Percentiles rank a stretch among this genome's conserved stretches.
These are phyloP conservation scores for Dichomitus squalens DNA, from an alignment of 1,284 basidiomycete species.

Conservation along the genomic window DNA sequence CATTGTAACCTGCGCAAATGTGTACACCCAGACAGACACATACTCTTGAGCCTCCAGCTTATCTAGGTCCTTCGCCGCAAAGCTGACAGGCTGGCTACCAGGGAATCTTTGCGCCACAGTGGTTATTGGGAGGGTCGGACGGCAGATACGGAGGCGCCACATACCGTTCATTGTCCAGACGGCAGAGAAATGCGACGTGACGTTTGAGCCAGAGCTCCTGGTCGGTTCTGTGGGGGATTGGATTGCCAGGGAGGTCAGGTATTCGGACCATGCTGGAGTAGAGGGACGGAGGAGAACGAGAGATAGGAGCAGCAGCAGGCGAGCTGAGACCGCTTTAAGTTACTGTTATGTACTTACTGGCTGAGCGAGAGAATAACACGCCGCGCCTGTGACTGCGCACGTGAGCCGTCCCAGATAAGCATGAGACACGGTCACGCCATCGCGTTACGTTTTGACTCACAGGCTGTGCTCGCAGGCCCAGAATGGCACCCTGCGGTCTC, in stretches of 20 bases:
- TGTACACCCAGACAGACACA: constrained; percentile 32
- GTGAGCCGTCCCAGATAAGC: background rate
- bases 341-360: background rate
- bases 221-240: constrained; percentile 55
- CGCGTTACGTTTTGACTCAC: constrained; percentile 1
- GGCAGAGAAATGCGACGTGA: constrained; percentile 68
- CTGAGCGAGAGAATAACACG: background rate
- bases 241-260: constrained; percentile 67
- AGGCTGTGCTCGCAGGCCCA: background rate
- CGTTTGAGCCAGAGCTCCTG: constrained; percentile 65
- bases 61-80: constrained; percentile 67
- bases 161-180: constrained; percentile 60
- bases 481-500: too few species aligned
- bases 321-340: background rate
- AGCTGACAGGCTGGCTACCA: constrained; percentile 93
- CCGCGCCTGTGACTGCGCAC: constrained; percentile 3
- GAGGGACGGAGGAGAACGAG: background rate
- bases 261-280: constrained; percentile 43
- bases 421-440: background rate
- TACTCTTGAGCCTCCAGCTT: constrained; percentile 86
- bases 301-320: background rate
- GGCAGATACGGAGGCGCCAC: constrained; percentile 22
- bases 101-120: constrained; percentile 64
- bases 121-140: background rate
- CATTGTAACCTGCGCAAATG: constrained; percentile 2